Conservation (phyloP, 2,329 filamentous ascomycete genomes). For the Claviceps purpurea region DNA sequence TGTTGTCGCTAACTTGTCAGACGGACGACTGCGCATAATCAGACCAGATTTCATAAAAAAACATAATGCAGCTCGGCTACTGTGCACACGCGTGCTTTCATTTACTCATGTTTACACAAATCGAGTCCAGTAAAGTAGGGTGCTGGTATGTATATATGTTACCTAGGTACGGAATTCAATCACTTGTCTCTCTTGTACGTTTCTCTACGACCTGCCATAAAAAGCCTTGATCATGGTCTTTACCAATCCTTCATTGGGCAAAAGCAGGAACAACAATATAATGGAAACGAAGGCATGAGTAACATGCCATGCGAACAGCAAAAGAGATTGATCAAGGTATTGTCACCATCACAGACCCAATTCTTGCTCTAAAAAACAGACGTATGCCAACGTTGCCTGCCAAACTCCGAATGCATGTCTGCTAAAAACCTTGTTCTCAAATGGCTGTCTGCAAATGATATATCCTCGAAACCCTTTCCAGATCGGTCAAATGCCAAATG, state of each 20-base stretch:
- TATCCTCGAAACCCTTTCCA: not conserved
- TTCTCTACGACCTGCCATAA: not conserved
- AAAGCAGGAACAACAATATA: not conserved
- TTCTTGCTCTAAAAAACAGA: slow-evolving; percentile 2
- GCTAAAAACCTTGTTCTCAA: not conserved
- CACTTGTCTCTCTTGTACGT: not conserved
- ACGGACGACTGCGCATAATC: too few relatives aligned
- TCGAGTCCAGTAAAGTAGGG: not conserved
- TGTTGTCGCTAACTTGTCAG: too few relatives aligned
- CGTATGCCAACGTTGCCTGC: slow-evolving; percentile 6
- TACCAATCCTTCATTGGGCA: not conserved
- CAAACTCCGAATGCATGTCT: slow-evolving; percentile 9
- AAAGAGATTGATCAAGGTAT: not conserved
- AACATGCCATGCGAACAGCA: not conserved
- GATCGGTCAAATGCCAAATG: not conserved
- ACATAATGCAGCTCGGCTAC: too few relatives aligned
- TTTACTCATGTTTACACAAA: not conserved
- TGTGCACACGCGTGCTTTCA: not conserved
- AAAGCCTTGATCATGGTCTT: not conserved
- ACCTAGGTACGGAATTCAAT: not conserved
- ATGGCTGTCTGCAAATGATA: not conserved
- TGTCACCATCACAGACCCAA: not conserved
- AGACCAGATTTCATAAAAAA: too few relatives aligned
- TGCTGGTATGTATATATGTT: not conserved
- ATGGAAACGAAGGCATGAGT: not conserved